These are phyloP conservation scores for Ulvella scutata DNA, from an alignment of 139 green algal species.

Conservation along the genomic window DNA sequence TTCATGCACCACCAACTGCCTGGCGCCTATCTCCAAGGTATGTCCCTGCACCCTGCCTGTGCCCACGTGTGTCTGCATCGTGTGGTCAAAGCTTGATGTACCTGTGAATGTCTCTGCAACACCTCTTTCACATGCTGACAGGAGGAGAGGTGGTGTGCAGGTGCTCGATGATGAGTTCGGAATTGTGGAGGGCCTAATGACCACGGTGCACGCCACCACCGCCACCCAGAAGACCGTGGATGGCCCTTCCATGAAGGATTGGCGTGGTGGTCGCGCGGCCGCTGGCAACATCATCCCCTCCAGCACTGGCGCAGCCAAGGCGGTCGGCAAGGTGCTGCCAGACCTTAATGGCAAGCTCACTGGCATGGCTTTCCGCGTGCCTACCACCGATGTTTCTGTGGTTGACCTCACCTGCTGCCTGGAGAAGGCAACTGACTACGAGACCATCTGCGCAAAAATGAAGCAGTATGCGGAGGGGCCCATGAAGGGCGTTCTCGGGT, in stretches of 20 bases:
- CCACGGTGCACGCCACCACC: constrained; percentile 89
- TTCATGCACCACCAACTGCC: constrained; percentile 95
- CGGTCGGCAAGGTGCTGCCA: constrained; percentile 63
- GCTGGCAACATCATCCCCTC: constrained; percentile 94
- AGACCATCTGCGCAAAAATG: constrained; percentile 75
- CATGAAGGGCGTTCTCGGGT: constrained; percentile 77
- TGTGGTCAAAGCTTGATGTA: constrained; percentile 17
- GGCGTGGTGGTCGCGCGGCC: constrained; percentile 81
- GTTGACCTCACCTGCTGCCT: constrained; percentile 86
- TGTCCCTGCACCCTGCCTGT: not conserved
- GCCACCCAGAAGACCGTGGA: constrained; percentile 97
- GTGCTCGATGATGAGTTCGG: constrained; percentile 75
- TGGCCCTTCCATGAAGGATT: constrained; percentile 92
- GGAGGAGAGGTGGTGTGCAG: constrained; percentile 19
- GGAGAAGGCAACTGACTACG: constrained; percentile 78
- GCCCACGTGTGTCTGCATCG: not conserved
- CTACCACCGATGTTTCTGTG: constrained; percentile 87
- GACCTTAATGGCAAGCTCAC: constrained; percentile 96
- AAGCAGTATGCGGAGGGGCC: constrained; percentile 57
- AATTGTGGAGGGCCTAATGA: constrained; percentile 86
- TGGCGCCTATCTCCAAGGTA: constrained; percentile 86
- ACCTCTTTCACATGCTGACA: no score
- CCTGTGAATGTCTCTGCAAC: no score
- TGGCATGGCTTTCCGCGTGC: constrained; percentile 96
- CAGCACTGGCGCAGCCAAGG: constrained; percentile 90